Evolutionary conservation across 164 flowering plant genomes (phyloP).

Genomic region (Brasenia schreberi): DNA sequence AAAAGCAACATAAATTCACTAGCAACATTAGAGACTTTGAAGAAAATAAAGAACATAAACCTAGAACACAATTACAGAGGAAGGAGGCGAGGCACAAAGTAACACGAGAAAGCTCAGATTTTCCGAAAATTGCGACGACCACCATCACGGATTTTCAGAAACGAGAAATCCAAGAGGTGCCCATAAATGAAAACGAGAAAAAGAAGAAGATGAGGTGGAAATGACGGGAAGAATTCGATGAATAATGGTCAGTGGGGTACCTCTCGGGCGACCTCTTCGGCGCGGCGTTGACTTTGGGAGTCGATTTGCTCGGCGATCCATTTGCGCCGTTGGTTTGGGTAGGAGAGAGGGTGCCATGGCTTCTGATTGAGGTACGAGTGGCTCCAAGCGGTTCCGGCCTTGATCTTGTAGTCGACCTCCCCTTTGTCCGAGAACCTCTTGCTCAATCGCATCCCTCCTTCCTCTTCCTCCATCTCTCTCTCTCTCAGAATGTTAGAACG

Average conservation of each 20-base stretch:
- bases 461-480: conserved; percentile 11
- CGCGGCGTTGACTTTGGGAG: conserved; percentile 49
- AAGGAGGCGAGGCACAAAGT: too few species aligned
- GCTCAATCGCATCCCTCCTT: conserved; percentile 39
- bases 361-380: conserved; percentile 87
- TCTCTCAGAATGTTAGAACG: background rate
- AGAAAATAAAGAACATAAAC: too few species aligned
- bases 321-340: conserved; percentile 96
- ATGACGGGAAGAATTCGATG: background rate
- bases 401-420: conserved; percentile 82
- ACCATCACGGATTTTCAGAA: too few species aligned
- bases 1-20: background rate
- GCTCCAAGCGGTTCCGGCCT: conserved; percentile 94
- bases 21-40: too few species aligned
- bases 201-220: background rate
- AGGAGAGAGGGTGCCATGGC: conserved; percentile 99
- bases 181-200: background rate
- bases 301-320: conserved; percentile 95
- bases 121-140: too few species aligned
- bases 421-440: conserved; percentile 37
- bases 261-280: conserved; percentile 84
- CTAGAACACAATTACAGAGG: too few species aligned
- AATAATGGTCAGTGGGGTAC: conserved; percentile 11
- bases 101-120: too few species aligned
- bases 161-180: too few species aligned